Percentiles rank a stretch among this genome's conserved stretches.
These are phyloP conservation scores for Boletus eberwhitei DNA, from an alignment of 768 basidiomycete species.

Conservation along the genomic window DNA sequence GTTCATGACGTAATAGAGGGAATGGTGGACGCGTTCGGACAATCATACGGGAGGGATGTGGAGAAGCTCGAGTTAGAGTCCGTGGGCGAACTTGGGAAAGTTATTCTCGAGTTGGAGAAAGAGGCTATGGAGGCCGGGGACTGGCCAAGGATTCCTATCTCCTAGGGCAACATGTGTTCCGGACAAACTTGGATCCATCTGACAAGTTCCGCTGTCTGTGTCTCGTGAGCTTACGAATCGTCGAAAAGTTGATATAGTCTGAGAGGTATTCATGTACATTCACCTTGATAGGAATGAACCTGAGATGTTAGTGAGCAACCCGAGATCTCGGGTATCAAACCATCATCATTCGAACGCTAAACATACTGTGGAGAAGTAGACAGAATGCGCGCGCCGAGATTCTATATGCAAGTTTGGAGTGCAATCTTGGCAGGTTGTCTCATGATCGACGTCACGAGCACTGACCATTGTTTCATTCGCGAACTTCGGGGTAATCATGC, in stretches of 20 bases:
- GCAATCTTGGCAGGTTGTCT: background rate
- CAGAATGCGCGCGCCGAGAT: background rate
- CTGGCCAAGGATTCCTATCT: slow-evolving; percentile 34
- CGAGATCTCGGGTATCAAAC: background rate
- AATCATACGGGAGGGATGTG: slow-evolving; percentile 48
- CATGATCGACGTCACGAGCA: background rate
- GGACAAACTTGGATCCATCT: background rate
- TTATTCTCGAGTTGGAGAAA: slow-evolving; percentile 45
- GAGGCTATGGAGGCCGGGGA: slow-evolving; percentile 40
- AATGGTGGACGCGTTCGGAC: slow-evolving; percentile 47
- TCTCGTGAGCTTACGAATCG: background rate
- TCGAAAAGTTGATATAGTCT: background rate
- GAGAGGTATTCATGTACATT: background rate
- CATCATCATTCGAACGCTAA: background rate
- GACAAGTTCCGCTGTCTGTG: background rate
- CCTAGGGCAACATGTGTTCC: background rate
- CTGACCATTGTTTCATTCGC: background rate
- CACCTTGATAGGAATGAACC: background rate
- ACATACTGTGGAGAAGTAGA: background rate
- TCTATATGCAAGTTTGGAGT: background rate
- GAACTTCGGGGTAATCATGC: background rate
- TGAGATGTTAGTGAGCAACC: background rate
- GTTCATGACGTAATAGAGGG: slow-evolving; percentile 52
- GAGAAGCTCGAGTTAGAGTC: slow-evolving; percentile 39
- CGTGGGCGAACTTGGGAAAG: slow-evolving; percentile 46